Conservation (phyloP, 306 rosid species). For the Dryas octopetala region DNA sequence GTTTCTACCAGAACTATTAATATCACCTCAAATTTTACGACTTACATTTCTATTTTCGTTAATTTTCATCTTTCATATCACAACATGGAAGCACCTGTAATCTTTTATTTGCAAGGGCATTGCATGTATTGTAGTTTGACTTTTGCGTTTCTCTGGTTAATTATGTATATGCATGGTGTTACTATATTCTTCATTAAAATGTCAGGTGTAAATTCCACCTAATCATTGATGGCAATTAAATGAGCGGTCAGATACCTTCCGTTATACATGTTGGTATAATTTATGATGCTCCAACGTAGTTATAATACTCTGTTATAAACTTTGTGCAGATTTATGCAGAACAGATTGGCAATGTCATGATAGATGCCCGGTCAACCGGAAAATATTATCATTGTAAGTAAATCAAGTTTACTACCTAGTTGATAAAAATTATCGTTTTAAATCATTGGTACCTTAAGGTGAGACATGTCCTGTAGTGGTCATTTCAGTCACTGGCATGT, state of each 20-base stretch:
- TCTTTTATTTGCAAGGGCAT: background rate
- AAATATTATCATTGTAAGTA: conserved; percentile 95
- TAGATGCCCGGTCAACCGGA: conserved; percentile 97
- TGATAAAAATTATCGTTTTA: background rate
- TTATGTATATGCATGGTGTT: background rate
- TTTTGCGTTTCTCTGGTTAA: background rate
- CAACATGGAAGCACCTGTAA: background rate
- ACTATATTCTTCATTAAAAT: background rate
- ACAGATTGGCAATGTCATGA: conserved; percentile 99
- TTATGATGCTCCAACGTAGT: background rate
- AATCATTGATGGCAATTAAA: background rate
- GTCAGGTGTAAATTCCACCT: background rate
- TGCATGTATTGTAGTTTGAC: background rate
- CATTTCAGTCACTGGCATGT: background rate
- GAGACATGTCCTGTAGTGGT: background rate
- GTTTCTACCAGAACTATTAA: background rate
- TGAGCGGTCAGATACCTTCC: background rate
- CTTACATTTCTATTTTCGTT: background rate
- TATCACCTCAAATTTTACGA: background rate
- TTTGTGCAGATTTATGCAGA: conserved; percentile 86
- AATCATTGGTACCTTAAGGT: background rate
- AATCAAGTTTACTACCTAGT: background rate
- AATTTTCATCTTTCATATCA: background rate
- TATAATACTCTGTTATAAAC: conserved; percentile 17
- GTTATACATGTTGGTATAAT: background rate